Base-by-base conservation (phyloP, 2,329 filamentous ascomycete genomes). In the Aspergillus fructus region DNA sequence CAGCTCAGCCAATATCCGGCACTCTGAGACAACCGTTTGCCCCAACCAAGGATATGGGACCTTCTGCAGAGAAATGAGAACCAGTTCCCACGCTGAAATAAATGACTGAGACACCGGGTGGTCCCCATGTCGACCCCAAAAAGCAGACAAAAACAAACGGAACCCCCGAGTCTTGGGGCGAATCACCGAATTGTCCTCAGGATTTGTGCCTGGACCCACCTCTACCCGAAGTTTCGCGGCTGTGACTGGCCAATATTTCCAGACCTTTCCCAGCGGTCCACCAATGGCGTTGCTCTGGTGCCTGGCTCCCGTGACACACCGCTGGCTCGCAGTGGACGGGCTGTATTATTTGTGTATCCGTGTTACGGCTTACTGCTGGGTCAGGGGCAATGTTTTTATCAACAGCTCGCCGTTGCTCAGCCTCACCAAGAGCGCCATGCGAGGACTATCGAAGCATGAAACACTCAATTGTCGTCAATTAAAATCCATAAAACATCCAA, bases 221-320 rank as follows among this genome's bases (percentile, higher is more conserved):
- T 39, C 39, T 53, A 53, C 21, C 49, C 49, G 41, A 17, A 6
- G 24, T 30, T 30, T 43, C 11, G 37, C 4, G 17, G 13, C 49
- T 43, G 13, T 33, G 24, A 52, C 24, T 45, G 49, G 49, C 9
- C 19, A 8, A 17, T 4, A 34, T 42, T 33, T 19, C 21, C 46
- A 24, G 11, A 24, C 30, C 7, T 12, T n/a, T 24, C 23, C 9
- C 4, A 4, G 27, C 30, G 11, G 33, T 23, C 30, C 11, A 46
- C 50, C 50, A 53, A 53, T 53, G 11, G 33, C 6, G 19, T 8
- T 27, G 33, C 41, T 53, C 30, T 45, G 17, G 50, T 53, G 41
- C 50, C 50, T 53, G 50, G 30, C 30, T 40, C 17, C 27, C 19
- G 15, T 37, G 27, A 52, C 49, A 43, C 49, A 52, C 49, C 49